Conservation (phyloP, 495 filamentous ascomycete species). For the Cenococcum geophilum region DNA sequence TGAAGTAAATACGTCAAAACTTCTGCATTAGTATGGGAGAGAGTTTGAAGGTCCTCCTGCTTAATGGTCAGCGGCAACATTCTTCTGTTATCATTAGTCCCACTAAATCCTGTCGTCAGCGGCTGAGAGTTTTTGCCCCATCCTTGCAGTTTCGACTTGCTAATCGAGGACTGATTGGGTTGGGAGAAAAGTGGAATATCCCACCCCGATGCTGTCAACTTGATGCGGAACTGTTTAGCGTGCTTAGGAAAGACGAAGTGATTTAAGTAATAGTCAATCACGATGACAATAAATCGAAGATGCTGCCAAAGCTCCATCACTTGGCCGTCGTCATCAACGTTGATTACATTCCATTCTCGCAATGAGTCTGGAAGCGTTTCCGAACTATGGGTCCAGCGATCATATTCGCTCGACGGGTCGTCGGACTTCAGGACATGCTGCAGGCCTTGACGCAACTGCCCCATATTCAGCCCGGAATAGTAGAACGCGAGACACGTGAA, state of each 20-base stretch:
- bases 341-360: slow-evolving; percentile 45
- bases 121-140: not conserved
- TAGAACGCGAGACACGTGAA: slow-evolving; percentile 52
- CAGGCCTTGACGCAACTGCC: slow-evolving; percentile 41
- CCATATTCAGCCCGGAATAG: slow-evolving; percentile 42
- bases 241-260: slow-evolving; percentile 50
- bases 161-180: too few species aligned
- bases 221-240: slow-evolving; percentile 49
- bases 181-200: slow-evolving; percentile 42
- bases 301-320: slow-evolving; percentile 41
- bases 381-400: slow-evolving; percentile 40
- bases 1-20: slow-evolving; percentile 49
- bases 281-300: slow-evolving; percentile 37
- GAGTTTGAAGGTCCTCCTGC: slow-evolving; percentile 45
- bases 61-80: slow-evolving; percentile 49
- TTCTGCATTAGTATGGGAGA: slow-evolving; percentile 49
- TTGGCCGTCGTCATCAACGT: slow-evolving; percentile 46
- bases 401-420: slow-evolving; percentile 47
- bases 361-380: slow-evolving; percentile 40
- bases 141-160: not conserved
- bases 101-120: slow-evolving; percentile 50
- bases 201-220: slow-evolving; percentile 51
- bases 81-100: slow-evolving; percentile 48
- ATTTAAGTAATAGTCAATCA: slow-evolving; percentile 50
- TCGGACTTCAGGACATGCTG: slow-evolving; percentile 46